phyloP scores from a whole-genome alignment of 2,329 filamentous ascomycete genomes.

The Fusarium tuaranense region DNA sequence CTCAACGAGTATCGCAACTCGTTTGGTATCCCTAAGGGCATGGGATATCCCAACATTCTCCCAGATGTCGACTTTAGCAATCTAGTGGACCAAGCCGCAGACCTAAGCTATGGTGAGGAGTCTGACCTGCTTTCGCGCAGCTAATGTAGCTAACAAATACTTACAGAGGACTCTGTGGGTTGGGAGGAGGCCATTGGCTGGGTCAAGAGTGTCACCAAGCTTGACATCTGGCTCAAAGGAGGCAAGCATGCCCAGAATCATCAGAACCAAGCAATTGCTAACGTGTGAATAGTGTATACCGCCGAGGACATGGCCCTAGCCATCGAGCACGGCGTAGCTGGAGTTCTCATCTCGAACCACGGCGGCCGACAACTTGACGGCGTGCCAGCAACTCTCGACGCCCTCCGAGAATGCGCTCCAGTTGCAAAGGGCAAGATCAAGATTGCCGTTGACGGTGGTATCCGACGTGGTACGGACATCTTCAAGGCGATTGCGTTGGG shows the following conservation, averaged over 20 bases:
- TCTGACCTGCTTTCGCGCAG: neutral
- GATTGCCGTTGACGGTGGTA: neutral
- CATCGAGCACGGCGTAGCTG: neutral
- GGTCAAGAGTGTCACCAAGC: neutral
- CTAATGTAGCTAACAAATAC: neutral
- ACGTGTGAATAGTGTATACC: neutral
- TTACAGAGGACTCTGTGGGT: neutral
- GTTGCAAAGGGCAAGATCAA: neutral
- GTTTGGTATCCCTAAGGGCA: conserved; percentile 32
- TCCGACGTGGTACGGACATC: neutral
- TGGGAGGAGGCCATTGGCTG: neutral
- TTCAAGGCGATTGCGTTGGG: neutral
- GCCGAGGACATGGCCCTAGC: neutral
- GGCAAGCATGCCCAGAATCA: neutral
- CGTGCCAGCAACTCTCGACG: neutral
- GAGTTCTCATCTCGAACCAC: neutral
- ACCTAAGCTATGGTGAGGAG: neutral
- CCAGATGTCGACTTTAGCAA: conserved; percentile 21
- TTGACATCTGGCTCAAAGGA: conserved; percentile 2
- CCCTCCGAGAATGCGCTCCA: neutral
- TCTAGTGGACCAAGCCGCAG: neutral
- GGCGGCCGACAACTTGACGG: conserved; percentile 38
- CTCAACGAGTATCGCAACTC: conserved; percentile 41
- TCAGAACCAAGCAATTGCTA: neutral
- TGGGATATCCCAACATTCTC: conserved; percentile 33